These are phyloP conservation scores for Microsporum audouinii DNA, from an alignment of 2,329 filamentous ascomycete species.

Conservation along the genomic window DNA sequence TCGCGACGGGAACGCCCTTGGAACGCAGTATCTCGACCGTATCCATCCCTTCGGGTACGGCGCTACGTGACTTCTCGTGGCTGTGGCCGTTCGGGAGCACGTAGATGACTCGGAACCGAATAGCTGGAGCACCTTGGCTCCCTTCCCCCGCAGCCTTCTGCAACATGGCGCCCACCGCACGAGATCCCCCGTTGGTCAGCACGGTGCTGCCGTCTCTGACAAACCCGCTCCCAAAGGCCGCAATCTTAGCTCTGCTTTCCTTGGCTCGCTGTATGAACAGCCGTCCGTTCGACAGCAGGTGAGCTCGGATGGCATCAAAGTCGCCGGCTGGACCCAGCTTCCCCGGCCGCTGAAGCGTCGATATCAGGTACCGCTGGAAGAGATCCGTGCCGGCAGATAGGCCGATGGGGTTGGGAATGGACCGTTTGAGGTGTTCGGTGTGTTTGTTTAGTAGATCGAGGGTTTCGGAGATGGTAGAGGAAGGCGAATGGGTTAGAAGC, in stretches of 20 bases:
- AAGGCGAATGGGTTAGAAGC: constrained; percentile 65
- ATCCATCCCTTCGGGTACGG: constrained; percentile 52
- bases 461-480: constrained; percentile 86
- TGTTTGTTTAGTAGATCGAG: constrained; percentile 71
- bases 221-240: constrained; percentile 64
- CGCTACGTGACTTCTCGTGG: constrained; percentile 18
- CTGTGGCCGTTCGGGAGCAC: constrained; percentile 39
- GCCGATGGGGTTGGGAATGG: constrained; percentile 78
- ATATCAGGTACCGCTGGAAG: constrained; percentile 87
- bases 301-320: constrained; percentile 72
- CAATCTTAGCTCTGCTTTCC: constrained; percentile 72
- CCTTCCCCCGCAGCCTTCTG: constrained; percentile 58
- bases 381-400: constrained; percentile 89
- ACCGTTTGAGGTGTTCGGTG: constrained; percentile 63
- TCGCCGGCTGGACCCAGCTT: constrained; percentile 45
- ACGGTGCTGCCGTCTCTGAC: constrained; percentile 68
- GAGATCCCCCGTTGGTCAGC: constrained; percentile 79
- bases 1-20: constrained; percentile 70
- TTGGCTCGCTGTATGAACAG: constrained; percentile 81
- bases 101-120: constrained; percentile 76
- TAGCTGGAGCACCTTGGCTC: constrained; percentile 42
- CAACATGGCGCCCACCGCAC: constrained; percentile 70
- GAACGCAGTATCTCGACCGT: constrained; percentile 61
- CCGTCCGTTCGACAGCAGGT: constrained; percentile 74
- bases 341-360: constrained; percentile 49